Conservation (phyloP, 2,329 filamentous ascomycete species). For the Penicillium sp. region DNA sequence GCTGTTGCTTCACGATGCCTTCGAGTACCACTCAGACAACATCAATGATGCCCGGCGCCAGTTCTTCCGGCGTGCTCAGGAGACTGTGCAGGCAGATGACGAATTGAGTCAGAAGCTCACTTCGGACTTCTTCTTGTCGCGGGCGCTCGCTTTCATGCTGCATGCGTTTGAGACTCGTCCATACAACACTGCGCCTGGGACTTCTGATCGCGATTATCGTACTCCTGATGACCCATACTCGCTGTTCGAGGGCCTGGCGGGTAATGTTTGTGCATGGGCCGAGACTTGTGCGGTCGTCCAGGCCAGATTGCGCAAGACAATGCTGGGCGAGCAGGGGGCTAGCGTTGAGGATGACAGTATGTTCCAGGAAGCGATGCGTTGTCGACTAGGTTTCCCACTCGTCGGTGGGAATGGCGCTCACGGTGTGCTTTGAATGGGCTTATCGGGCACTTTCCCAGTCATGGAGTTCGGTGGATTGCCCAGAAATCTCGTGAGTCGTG, state of each 20-base stretch:
- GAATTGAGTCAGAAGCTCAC: conserved; percentile 23
- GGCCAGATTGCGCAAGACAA: conserved; percentile 37
- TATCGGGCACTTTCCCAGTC: too few species aligned
- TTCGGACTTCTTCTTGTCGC: conserved; percentile 42
- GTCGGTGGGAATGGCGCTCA: conserved; percentile 32
- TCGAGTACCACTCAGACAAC: conserved; percentile 32
- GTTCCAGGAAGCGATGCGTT: conserved; percentile 24
- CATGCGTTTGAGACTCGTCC: conserved; percentile 42
- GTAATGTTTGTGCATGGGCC: conserved; percentile 45
- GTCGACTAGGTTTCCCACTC: conserved; percentile 32
- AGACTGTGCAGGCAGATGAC: neutral
- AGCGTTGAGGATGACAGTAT: conserved; percentile 19
- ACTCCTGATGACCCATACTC: conserved; percentile 44
- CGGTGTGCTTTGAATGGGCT: conserved; percentile 20
- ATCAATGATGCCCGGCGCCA: conserved; percentile 25
- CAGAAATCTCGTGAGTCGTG: too few species aligned
- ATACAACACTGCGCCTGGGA: conserved; percentile 26
- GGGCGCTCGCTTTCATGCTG: conserved; percentile 39
- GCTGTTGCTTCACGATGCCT: conserved; percentile 39
- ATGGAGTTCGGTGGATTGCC: too few species aligned
- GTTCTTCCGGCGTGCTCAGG: conserved; percentile 21
- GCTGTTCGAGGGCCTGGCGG: conserved; percentile 43
- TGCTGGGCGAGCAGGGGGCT: conserved; percentile 20
- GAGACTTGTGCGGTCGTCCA: conserved; percentile 41
- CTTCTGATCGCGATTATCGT: conserved; percentile 34